Base-by-base conservation (phyloP, 306 rosid genomes). In the Trifolium subterraneum region DNA sequence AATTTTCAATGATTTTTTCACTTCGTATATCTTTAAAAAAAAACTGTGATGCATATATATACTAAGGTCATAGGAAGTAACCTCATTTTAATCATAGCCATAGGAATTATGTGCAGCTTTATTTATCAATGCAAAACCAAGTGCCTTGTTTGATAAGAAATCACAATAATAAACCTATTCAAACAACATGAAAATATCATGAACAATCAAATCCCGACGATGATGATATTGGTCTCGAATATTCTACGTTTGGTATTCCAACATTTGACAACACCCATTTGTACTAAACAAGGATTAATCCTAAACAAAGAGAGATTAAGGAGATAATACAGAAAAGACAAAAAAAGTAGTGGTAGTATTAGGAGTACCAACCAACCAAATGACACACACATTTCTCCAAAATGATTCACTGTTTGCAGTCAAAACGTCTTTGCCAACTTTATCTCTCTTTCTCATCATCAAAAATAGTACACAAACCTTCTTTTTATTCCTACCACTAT, bases 201-300 rank as follows among this genome's bases (percentile, higher is more conserved):
- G 27, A 55, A 42, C 39, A 70, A 20, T 50, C 20, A 52, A 20
- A 25, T 33, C 38, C n/a, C 0, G 5, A 61, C 19, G 14, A 39
- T 18, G 38, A 3, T 22, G 39, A 35, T 35, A 6, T 7, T 35
- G 39, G 39, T 35, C 9, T 35, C 39, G 7, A 12, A 33, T 18
- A 55, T 73, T 84, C 78, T 71, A 63, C 18, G 84, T 81, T 81
- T 78, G 88, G 88, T 81, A 44, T 77, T 78, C 85, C 83, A 77
- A 81, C 83, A 60, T 69, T 77, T 19, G 29, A 18, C 59, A 22
- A 22, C 29, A 52, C 5, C 25, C 33, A 4, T 27, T 27, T 27
- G 4, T 27, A 27, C 31, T 27, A 51, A 0, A 1, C 56, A 50
- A 16, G 33, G 33, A 5, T 29, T 29, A 45, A 38, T 38, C 16